Evolutionary conservation across 1,284 basidiomycete species (phyloP), one percentile per base, ranked within the genome.

Genomic region (Leccinum variabile): DNA sequence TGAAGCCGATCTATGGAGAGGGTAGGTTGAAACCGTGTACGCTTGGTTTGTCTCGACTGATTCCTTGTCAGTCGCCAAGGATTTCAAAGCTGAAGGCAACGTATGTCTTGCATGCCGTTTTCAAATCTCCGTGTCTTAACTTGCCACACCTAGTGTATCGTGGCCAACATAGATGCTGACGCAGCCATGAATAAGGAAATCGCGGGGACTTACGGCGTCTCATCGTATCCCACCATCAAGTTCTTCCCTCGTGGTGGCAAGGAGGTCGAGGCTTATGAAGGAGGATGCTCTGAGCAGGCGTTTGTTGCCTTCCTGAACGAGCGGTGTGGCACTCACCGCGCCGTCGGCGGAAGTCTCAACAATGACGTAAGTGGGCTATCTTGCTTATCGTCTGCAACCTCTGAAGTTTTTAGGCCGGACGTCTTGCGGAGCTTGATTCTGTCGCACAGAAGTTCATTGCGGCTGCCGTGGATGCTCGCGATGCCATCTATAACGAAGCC

Each of bases 161-260:
- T 98, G 60, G 95, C 94, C 32, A 94, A 97, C 75, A 81, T 98
- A 68, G 89, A 99, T 77, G 95, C 91, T 32, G 95, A 98, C 74
- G 90, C 91, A 58, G 83, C 87, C 64, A 81, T 82, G 70, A 97
- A 97, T 83, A 84, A 85, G 69, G 85, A 83, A 30, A 78, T 98
- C 62, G 89, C 90, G n/a, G 69, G 77, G 56, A 85, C 86, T 70
- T 95, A 94, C 73, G 90, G 82, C 13, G 83, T 97, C 64, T 75
- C 78, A 46, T 85, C 87, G 64, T 92, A 86, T 87, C 97, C 97
- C 0, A 98, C 95, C 16, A 87, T 99, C 81, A 95, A 93, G 77
- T 97, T 97, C 83, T 98, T 96, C 88, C 84, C 92, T 70, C 89
- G 89, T 74, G 92, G 79, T 59, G 77, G 77, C 66, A 81, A 81